Evolutionary conservation across 306 rosid genomes (phyloP), one percentile per base, ranked within the genome.

Genomic region (Cyamopsis tetragonoloba): DNA sequence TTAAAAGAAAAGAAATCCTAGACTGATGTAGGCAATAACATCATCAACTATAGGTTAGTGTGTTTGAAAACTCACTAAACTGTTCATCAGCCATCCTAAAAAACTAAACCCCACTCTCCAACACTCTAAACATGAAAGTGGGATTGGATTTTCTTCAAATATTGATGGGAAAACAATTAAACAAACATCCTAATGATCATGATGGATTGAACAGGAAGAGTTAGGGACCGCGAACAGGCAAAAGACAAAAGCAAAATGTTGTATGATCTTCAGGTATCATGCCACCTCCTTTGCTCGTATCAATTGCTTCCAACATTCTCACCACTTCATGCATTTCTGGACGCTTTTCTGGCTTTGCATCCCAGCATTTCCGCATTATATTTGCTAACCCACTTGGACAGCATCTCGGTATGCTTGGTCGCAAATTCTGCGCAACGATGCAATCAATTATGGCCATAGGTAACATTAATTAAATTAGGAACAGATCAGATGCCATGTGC

Each of bases 281-380:
- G 44, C 91, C 95, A 31, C 91, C 91, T 27, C 97, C 95, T 66
- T 83, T 85, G 81, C 85, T 87, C 1, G 95, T 85, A 58, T 92
- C 95, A 18, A 87, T 41, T 15, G 84, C 92, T 74, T 92, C 93
- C 6, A 87, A 65, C 87, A 87, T 19, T 35, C 38, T 83, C 75
- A 87, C 95, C 5, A 89, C 98, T 23, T 83, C 95, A 6, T 72
- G 85, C 96, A 92, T 92, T 62, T 87, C 85, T 0, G 90, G 96
- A 4, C 95, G 88, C 70, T 61, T 92, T 62, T 80, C 79, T 7
- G 98, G 86, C 50, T 85, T 77, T 48, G 74, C 76, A 30, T 82
- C 87, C 96, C 95, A 89, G 47, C 98, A 87, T 84, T 69, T 89
- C 51, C 79, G 64, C 92, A 92, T 87, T 41, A 83, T 73, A 18